Evolutionary conservation across 306 rosid genomes (phyloP), one percentile per base, ranked within the genome.

Genomic region (Prosopis cineraria): DNA sequence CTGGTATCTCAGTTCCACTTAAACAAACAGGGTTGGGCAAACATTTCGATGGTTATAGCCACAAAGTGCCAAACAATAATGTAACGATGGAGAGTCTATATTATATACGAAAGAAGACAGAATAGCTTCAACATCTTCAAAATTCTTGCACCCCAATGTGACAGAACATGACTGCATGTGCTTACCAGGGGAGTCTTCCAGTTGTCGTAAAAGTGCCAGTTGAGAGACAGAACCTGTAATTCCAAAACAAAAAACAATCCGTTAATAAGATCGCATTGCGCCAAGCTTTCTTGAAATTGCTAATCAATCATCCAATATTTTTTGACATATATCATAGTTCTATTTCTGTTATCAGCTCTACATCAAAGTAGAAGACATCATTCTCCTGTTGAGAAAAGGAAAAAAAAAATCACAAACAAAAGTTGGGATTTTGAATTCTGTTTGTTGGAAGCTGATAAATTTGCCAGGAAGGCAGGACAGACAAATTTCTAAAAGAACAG

Each of bases 171-270:
- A 59, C 7, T 59, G 66, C 66, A 59, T 19, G 17, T 27, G 2
- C 14, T 29, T 29, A 59, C 66, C 39, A 59, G 29, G 3, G 7
- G 37, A 59, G 17, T 29, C 66, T 59, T 59, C 66, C 66, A 59
- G 29, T 31, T 59, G 17, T 14, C 34, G n/a, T 29, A 59, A 27
- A 59, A 59, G 17, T 29, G 66, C 31, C 37, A 63, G 7, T 39
- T 59, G 66, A 59, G 4, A 27, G 66, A 59, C 9, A 0, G 39
- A 13, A 29, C 66, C 66, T 59, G 90, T 73, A 78, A 82, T 79
- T 80, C 55, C 48, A 56, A 67, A 59, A 50, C 22, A 74, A 70
- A 77, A 37, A 67, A 76, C 24, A 56, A 62, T 9, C 13, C 56
- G 25, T 40, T 56, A 33, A 13, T 55, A 48, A 5, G 75, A 68